Evolutionary conservation across 768 basidiomycete species (phyloP).

Genomic region (Tylopilus felleus): DNA sequence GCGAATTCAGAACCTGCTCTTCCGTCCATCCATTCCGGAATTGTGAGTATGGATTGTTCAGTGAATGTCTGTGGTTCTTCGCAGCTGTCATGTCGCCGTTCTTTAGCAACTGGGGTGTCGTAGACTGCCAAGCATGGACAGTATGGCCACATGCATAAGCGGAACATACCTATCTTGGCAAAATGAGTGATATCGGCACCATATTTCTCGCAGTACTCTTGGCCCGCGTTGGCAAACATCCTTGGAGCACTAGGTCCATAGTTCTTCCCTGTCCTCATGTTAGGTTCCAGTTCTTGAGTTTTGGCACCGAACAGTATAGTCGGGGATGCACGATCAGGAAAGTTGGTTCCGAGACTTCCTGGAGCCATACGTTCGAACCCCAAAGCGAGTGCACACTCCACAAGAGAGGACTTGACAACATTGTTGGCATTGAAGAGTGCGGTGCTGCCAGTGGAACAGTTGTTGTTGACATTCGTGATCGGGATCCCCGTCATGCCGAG

Average conservation of each 20-base stretch:
- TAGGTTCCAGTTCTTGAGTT: conserved; percentile 46
- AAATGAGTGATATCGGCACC: conserved; percentile 65
- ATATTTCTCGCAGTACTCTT: conserved; percentile 76
- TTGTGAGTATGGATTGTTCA: conserved; percentile 84
- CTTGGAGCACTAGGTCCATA: conserved; percentile 68
- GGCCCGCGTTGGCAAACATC: conserved; percentile 68
- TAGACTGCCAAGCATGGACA: not conserved
- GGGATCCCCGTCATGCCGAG: conserved; percentile 83
- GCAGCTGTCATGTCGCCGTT: conserved; percentile 45
- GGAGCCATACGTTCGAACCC: conserved; percentile 86
- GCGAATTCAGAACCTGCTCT: conserved; percentile 63
- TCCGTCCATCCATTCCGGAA: conserved; percentile 77
- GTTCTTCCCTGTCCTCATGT: conserved; percentile 48
- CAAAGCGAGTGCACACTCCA: conserved; percentile 80
- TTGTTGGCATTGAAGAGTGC: conserved; percentile 75
- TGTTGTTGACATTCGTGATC: conserved; percentile 85
- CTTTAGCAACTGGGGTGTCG: conserved; percentile 2
- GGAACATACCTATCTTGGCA: conserved; percentile 66
- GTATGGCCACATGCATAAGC: not conserved
- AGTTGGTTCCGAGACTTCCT: conserved; percentile 67
- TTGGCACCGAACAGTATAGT: conserved; percentile 43
- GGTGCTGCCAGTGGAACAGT: conserved; percentile 79
- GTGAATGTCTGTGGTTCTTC: conserved; percentile 81
- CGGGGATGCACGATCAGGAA: conserved; percentile 51
- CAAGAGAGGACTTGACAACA: conserved; percentile 65